phyloP scores from a whole-genome alignment of 768 basidiomycete species.

The Pleurotus tuber-regium region DNA sequence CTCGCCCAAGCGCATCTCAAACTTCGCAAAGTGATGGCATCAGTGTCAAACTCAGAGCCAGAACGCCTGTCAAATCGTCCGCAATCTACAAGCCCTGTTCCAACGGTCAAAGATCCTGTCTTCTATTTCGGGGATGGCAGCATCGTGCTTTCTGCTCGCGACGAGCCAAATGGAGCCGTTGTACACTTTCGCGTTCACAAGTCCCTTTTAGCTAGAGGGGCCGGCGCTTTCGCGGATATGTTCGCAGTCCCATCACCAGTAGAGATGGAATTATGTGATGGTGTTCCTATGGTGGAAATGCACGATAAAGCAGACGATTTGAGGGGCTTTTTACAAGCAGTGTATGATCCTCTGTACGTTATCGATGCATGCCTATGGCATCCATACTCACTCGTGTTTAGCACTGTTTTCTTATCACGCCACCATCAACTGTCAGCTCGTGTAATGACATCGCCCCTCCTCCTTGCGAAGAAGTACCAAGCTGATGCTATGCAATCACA shows the following conservation, averaged over 20 bases:
- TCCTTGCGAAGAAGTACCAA: conserved; percentile 10
- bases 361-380: neutral
- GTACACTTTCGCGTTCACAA: conserved; percentile 13
- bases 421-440: neutral
- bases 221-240: conserved; percentile 14
- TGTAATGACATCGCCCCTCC: neutral
- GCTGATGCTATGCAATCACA: neutral
- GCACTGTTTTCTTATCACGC: neutral
- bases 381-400: neutral
- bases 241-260: conserved; percentile 7
- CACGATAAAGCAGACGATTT: conserved; percentile 12
- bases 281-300: conserved; percentile 13
- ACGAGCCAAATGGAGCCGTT: neutral
- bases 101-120: neutral
- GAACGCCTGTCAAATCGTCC: too few relatives aligned
- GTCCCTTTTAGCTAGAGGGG: conserved; percentile 11
- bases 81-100: neutral
- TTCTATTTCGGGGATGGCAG: conserved; percentile 14
- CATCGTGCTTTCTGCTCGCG: conserved; percentile 7
- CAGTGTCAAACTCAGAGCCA: too few relatives aligned
- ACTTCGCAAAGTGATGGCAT: too few relatives aligned
- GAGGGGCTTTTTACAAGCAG: conserved; percentile 8
- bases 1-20: too few relatives aligned
- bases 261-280: conserved; percentile 8
- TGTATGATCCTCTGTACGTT: conserved; percentile 11